These are phyloP conservation scores for Teratosphaeria destructans DNA, from an alignment of 2,329 filamentous ascomycete genomes.

Conservation along the genomic window DNA sequence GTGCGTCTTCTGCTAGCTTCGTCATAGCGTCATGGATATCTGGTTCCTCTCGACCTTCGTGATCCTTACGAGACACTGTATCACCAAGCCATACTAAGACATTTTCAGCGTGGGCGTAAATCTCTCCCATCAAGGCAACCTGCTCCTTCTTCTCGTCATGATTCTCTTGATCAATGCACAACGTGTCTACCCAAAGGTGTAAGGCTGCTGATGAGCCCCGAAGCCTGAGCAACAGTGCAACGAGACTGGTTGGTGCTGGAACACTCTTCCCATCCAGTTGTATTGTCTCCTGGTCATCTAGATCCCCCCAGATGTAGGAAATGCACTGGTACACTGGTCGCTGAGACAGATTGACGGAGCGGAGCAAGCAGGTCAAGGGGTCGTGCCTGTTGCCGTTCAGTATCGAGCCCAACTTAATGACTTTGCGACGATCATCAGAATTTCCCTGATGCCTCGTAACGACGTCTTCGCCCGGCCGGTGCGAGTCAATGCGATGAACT, in stretches of 20 bases:
- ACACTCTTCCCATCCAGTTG: not conserved
- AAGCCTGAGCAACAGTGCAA: not conserved
- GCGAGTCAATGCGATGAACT: not conserved
- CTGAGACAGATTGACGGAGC: not conserved
- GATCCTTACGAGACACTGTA: not conserved
- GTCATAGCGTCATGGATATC: not conserved
- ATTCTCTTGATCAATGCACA: slow-evolving; percentile 8
- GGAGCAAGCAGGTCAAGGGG: not conserved
- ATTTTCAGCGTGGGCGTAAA: slow-evolving; percentile 2
- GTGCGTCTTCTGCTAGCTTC: not conserved
- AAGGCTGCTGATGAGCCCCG: not conserved
- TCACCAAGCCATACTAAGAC: slow-evolving; percentile 7
- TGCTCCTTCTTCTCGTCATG: slow-evolving; percentile 3
- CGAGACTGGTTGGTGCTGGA: not conserved
- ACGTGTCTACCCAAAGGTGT: slow-evolving; percentile 6
- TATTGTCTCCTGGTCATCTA: not conserved
- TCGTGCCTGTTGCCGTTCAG: not conserved
- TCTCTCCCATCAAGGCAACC: slow-evolving; percentile 6
- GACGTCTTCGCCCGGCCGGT: not conserved
- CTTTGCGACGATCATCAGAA: not conserved
- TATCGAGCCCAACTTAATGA: not conserved
- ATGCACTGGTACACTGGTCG: not conserved
- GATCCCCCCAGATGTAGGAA: not conserved
- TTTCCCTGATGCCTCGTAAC: not conserved
- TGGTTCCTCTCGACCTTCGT: not conserved